Evolutionary conservation across 805 yeast genomes (phyloP), one percentile per base, ranked within the genome.

Genomic region (Tetrapisispora taiwanensis): DNA sequence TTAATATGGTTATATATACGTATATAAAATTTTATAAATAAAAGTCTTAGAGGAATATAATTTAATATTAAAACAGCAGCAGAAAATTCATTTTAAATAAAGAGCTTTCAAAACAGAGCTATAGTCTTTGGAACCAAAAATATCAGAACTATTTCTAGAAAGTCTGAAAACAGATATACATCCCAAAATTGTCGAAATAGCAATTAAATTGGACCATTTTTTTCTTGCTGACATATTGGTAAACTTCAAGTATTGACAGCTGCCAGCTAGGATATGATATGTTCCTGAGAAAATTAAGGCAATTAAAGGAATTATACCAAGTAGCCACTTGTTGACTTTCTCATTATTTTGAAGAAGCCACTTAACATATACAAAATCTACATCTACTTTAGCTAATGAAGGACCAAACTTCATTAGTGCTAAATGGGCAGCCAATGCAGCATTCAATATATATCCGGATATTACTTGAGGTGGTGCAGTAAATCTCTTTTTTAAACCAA

Each of bases 211-310:
- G 7, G 58, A 48, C 51, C 51, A 46, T 31, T 46, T 46, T n/a
- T 48, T 52, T 19, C 59, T 49, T 6, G 39, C 32, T n/a, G 42
- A 40, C 24, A 54, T 32, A 19, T 48, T 36, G 35, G 47, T 46
- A 15, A 54, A 41, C 6, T 45, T 43, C 17, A 53, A 42, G 28
- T 47, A 57, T 24, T 54, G 58, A 33, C 54, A 53, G 8, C 45
- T 28, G 3, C 62, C 62, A 7, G 59, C 54, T 17, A 47, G 42
- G 13, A 55, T 49, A 36, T 57, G 62, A 32, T 54, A 57, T 7
- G 53, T 50, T 1, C 58, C 58, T 6, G 54, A 46, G 31, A 48
- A 41, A 8, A 54, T 50, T 14, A 57, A 44, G 10, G 51, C 32
- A 9, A 51, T 30, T n/a, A 54, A 32, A 7, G 62, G 62, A 12